Evolutionary conservation across 768 basidiomycete species (phyloP).

Genomic region (Scleroderma citrinum): DNA sequence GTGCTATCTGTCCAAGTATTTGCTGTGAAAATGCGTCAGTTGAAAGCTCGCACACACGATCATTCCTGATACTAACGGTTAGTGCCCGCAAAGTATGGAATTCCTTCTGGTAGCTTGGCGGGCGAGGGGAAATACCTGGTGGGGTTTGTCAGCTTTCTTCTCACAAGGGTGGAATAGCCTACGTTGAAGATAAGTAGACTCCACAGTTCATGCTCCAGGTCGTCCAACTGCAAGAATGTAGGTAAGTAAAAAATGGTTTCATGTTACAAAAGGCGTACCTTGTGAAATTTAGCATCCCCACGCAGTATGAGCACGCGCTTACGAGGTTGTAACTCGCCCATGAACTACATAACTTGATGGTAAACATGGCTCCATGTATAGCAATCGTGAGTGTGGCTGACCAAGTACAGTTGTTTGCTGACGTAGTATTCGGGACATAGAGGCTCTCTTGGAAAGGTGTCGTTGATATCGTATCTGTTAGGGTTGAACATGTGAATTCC

Average conservation of each 20-base stretch:
- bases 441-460: conserved; percentile 11
- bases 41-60: background rate
- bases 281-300: conserved; percentile 4
- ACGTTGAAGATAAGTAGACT: conserved; percentile 6
- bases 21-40: conserved; percentile 9
- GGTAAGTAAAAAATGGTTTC: background rate
- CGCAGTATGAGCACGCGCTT: conserved; percentile 21
- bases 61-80: conserved; percentile 14
- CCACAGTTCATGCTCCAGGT: conserved; percentile 15
- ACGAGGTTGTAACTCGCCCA: conserved; percentile 27
- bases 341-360: conserved; percentile 9
- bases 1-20: conserved; percentile 9
- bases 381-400: background rate
- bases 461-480: conserved; percentile 13
- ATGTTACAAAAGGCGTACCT: conserved; percentile 11
- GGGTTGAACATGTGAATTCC: background rate
- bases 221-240: conserved; percentile 14
- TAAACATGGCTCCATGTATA: conserved; percentile 2
- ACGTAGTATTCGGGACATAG: conserved; percentile 15
- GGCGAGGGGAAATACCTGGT: conserved; percentile 20
- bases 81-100: conserved; percentile 19
- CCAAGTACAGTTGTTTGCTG: conserved; percentile 19
- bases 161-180: background rate
- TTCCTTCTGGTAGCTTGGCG: conserved; percentile 7
- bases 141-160: no score